A percentile compares a stretch with the other conserved stretches of the same genome.
Conservation (phyloP, 139 green algal genomes). For the Chlamydomonas sphaeroides region DNA sequence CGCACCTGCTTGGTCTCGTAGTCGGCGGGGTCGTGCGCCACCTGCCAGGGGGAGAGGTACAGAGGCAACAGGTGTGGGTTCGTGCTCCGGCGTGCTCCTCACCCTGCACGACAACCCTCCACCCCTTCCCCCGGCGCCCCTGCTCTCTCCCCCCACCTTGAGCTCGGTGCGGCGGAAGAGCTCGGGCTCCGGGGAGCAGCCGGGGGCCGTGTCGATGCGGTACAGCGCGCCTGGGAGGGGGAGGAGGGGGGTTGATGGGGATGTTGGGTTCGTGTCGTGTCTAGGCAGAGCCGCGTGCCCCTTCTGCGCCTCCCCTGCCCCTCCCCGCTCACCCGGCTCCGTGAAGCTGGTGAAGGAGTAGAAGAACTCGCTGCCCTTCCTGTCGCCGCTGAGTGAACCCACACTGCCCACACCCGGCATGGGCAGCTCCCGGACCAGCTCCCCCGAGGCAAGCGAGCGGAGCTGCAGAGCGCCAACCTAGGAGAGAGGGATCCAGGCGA, state of each 20-base stretch:
- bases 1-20: conserved; percentile 86
- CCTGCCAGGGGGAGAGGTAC: too few relatives aligned
- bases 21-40: conserved; percentile 65
- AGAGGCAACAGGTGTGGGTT: too few relatives aligned
- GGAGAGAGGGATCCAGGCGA: background rate
- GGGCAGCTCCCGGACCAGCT: conserved; percentile 55
- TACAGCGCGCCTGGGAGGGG: conserved; percentile 66
- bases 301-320: too few relatives aligned
- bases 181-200: conserved; percentile 37
- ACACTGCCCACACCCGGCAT: conserved; percentile 78
- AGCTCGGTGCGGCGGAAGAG: conserved; percentile 82
- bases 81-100: too few relatives aligned
- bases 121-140: too few relatives aligned
- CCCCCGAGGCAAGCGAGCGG: conserved; percentile 58
- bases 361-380: conserved; percentile 77
- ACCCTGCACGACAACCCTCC: too few relatives aligned
- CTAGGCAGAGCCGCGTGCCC: too few relatives aligned
- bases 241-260: too few relatives aligned
- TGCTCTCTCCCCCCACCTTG: too few relatives aligned
- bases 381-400: conserved; percentile 63
- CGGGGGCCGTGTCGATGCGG: conserved; percentile 56
- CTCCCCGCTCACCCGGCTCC: conserved; percentile 49
- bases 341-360: conserved; percentile 77
- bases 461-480: conserved; percentile 68
- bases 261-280: too few relatives aligned